Evolutionary conservation across 2,329 filamentous ascomycete species (phyloP).

Genomic region (Aspergillus sp.): DNA sequence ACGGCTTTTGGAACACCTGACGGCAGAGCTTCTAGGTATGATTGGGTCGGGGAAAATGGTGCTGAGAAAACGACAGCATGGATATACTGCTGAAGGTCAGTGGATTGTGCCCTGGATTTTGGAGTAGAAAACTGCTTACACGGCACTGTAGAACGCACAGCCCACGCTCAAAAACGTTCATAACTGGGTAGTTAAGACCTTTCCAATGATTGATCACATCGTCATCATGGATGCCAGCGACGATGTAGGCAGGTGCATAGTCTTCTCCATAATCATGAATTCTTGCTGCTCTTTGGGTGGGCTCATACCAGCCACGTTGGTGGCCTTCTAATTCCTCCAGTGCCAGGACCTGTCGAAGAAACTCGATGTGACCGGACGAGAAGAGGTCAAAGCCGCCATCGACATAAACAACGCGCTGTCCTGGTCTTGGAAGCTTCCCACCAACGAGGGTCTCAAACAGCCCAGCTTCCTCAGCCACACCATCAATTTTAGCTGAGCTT

Average conservation of each 20-base stretch:
- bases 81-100: conserved; percentile 62
- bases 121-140: conserved; percentile 46
- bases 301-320: conserved; percentile 68
- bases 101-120: not conserved
- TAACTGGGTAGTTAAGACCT: conserved; percentile 97
- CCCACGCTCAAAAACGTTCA: conserved; percentile 97
- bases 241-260: conserved; percentile 79
- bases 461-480: conserved; percentile 54
- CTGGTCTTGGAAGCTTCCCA: conserved; percentile 66
- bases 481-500: conserved; percentile 29
- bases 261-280: conserved; percentile 61
- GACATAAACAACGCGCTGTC: conserved; percentile 86
- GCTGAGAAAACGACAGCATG: conserved; percentile 84
- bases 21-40: conserved; percentile 72
- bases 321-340: conserved; percentile 66
- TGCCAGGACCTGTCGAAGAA: conserved; percentile 71
- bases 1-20: conserved; percentile 71
- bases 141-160: conserved; percentile 94
- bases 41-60: conserved; percentile 76
- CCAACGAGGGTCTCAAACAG: conserved; percentile 64
- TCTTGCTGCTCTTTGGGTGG: conserved; percentile 60
- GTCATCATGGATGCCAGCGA: conserved; percentile 92
- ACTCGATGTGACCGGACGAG: conserved; percentile 94
- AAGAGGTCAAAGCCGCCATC: conserved; percentile 97
- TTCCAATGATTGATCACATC: conserved; percentile 95